These are phyloP conservation scores for Ceriops zippeliana DNA, from an alignment of 345 rosid species.

Conservation along the genomic window DNA sequence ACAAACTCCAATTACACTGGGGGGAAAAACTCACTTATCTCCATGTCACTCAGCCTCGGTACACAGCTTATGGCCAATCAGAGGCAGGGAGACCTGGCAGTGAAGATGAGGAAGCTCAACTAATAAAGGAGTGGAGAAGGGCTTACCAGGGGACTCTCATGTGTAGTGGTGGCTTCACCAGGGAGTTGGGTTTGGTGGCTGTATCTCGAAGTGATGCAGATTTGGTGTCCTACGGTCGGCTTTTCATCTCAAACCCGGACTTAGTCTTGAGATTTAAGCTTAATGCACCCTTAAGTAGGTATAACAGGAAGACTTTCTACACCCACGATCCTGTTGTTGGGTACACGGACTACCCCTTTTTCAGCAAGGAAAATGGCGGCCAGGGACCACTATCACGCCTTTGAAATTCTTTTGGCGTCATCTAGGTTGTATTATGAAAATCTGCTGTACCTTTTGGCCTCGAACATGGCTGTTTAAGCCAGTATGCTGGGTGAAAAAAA, in stretches of 20 bases:
- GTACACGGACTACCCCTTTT: constrained; percentile 70
- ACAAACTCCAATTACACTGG: constrained; percentile 46
- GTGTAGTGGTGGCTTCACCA: constrained; percentile 68
- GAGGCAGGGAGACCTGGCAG: constrained; percentile 55
- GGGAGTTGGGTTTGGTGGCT: constrained; percentile 70
- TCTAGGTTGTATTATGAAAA: background rate
- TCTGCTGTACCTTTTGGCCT: background rate
- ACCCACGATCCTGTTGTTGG: constrained; percentile 67
- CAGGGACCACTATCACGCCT: constrained; percentile 28
- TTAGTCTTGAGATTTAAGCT: constrained; percentile 56
- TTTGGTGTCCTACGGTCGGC: constrained; percentile 72
- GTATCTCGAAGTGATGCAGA: constrained; percentile 64
- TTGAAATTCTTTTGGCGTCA: background rate
- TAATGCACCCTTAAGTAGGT: constrained; percentile 52
- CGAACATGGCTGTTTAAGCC: background rate
- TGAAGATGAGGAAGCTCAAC: constrained; percentile 53
- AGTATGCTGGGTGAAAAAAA: background rate
- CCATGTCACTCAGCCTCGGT: constrained; percentile 84
- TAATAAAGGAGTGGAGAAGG: constrained; percentile 46
- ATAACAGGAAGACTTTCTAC: constrained; percentile 66
- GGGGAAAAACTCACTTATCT: constrained; percentile 63
- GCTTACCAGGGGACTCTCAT: constrained; percentile 70
- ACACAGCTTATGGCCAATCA: constrained; percentile 55
- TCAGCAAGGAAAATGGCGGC: constrained; percentile 5
- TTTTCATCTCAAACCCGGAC: constrained; percentile 82